phyloP scores from a whole-genome alignment of 2,329 filamentous ascomycete genomes.

The Cryphonectria naterciae region DNA sequence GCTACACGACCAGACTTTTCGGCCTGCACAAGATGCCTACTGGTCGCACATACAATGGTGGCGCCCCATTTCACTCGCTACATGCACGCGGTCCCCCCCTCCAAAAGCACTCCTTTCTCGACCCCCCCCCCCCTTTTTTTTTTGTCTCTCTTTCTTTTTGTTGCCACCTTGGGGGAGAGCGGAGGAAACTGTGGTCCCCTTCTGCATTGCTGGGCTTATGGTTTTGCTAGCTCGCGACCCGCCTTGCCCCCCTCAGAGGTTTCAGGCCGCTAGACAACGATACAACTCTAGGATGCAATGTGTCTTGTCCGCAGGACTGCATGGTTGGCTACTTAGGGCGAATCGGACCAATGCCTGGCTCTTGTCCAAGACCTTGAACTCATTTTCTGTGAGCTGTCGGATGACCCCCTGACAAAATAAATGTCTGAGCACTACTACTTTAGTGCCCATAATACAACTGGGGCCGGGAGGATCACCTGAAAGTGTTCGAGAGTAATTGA shows the following conservation, averaged over 20 bases:
- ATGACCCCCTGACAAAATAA: not conserved
- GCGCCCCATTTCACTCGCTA: not conserved
- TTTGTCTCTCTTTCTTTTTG: too few species aligned
- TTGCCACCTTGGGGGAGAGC: not conserved
- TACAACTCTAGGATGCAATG: not conserved
- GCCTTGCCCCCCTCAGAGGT: not conserved
- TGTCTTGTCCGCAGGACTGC: not conserved
- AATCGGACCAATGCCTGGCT: slow-evolving; percentile 22
- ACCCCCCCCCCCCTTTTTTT: too few species aligned
- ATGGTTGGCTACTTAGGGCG: slow-evolving; percentile 14
- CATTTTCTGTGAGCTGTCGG: slow-evolving; percentile 11
- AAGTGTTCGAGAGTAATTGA: not conserved
- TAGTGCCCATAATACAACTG: not conserved
- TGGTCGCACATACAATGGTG: not conserved
- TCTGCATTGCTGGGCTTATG: not conserved
- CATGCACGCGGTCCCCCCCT: not conserved
- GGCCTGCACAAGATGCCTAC: not conserved
- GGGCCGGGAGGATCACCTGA: not conserved
- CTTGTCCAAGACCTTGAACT: slow-evolving; percentile 1
- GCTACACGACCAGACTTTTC: not conserved
- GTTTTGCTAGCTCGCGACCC: not conserved
- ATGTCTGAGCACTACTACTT: not conserved
- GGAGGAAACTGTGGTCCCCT: not conserved
- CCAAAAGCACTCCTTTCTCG: not conserved
- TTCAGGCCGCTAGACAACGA: not conserved